Conservation (phyloP, 2,329 filamentous ascomycete species). For the Aphanocladium album region DNA sequence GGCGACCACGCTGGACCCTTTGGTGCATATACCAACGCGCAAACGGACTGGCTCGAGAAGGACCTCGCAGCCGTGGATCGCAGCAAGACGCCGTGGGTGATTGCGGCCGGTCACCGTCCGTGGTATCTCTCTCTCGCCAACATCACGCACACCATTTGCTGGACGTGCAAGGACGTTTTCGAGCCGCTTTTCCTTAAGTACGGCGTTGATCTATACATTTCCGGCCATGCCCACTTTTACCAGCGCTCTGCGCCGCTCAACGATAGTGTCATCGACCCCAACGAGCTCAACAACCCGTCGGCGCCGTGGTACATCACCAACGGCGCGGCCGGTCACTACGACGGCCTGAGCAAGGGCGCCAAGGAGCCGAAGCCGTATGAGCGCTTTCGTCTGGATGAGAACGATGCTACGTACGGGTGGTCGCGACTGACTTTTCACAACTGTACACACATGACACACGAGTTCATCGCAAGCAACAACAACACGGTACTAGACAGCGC, state of each 20-base stretch:
- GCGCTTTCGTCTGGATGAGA: conserved; percentile 24
- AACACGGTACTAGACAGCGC: conserved; percentile 25
- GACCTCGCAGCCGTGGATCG: conserved; percentile 8
- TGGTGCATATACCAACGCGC: background rate
- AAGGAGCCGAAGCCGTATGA: conserved; percentile 13
- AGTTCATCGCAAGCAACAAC: conserved; percentile 29
- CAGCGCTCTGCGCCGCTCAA: background rate
- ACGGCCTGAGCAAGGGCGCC: conserved; percentile 21
- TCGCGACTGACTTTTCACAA: conserved; percentile 35
- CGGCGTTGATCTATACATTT: conserved; percentile 5
- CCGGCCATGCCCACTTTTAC: conserved; percentile 4
- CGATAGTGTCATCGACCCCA: background rate
- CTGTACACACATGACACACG: conserved; percentile 32
- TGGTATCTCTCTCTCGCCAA: conserved; percentile 5
- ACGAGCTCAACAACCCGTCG: background rate
- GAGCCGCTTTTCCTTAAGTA: conserved; percentile 8
- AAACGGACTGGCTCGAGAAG: background rate
- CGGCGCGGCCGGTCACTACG: conserved; percentile 25
- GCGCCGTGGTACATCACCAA: conserved; percentile 25
- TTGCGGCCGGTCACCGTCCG: conserved; percentile 6
- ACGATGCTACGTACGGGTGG: conserved; percentile 32
- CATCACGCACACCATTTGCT: background rate
- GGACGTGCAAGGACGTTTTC: conserved; percentile 1
- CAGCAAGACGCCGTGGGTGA: conserved; percentile 5
- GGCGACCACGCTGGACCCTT: background rate